Evolutionary conservation across 208 protist species (phyloP).

Genomic region (Leishmania arabica): DNA sequence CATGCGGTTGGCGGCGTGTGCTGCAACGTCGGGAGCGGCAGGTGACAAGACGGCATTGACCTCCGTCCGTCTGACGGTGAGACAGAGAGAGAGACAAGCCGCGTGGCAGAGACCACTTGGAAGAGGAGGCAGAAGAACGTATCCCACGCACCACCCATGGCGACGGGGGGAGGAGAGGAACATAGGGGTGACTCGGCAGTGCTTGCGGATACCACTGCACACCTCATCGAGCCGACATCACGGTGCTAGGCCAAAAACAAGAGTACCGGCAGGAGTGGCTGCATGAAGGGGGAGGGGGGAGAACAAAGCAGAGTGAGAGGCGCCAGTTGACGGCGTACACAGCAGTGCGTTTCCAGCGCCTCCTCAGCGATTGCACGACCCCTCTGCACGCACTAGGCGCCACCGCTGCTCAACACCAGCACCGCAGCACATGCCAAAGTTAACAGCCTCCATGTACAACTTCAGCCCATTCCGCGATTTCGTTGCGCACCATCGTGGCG

Average conservation of each 20-base stretch:
- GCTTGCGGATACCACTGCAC: background rate
- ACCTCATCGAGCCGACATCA: background rate
- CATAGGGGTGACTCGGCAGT: background rate
- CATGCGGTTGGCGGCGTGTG: background rate
- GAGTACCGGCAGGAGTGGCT: background rate
- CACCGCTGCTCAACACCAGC: background rate
- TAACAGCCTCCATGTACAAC: background rate
- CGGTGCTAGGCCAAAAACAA: background rate
- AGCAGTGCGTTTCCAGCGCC: background rate
- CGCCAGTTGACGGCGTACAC: background rate
- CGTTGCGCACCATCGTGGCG: background rate
- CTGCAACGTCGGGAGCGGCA: background rate
- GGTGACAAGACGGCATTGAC: background rate
- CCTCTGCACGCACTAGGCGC: background rate
- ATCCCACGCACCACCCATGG: background rate
- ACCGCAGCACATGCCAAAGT: background rate
- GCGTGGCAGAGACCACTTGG: background rate
- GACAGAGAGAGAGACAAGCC: background rate
- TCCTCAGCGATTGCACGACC: background rate
- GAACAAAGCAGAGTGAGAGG: background rate
- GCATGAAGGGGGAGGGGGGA: background rate
- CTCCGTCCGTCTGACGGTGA: background rate
- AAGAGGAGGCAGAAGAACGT: background rate
- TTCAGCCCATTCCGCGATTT: background rate
- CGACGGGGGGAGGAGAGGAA: background rate